phyloP scores from a whole-genome alignment of 345 rosid species.

The Raphanus sativus region DNA sequence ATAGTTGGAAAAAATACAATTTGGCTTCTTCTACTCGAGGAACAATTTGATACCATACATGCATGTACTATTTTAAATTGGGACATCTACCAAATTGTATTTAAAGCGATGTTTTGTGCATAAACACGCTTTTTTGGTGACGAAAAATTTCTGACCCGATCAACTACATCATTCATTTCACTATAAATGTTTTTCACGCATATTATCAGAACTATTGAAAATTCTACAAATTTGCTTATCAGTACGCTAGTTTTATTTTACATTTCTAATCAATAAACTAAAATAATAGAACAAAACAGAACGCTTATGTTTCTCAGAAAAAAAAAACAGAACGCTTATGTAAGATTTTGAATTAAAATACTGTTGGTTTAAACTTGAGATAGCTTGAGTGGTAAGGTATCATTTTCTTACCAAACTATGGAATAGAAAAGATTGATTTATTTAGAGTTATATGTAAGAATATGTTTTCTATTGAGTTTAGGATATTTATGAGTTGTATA shows the following conservation, averaged over 20 bases:
- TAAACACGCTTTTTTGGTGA: neutral
- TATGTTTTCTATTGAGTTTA: too few relatives aligned
- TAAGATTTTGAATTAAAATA: too few relatives aligned
- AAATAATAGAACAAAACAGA: too few relatives aligned
- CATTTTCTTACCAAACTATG: too few relatives aligned
- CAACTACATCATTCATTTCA: neutral
- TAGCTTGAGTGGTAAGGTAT: too few relatives aligned
- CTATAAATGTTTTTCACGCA: neutral
- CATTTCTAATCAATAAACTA: too few relatives aligned
- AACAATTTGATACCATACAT: neutral
- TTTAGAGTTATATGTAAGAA: too few relatives aligned
- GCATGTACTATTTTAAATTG: neutral
- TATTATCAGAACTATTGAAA: neutral
- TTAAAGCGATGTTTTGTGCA: neutral
- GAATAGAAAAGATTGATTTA: too few relatives aligned
- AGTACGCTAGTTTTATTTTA: neutral
- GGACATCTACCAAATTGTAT: neutral
- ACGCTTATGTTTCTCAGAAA: too few relatives aligned
- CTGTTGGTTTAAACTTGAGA: too few relatives aligned
- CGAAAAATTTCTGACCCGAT: neutral
- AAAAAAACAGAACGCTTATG: too few relatives aligned
- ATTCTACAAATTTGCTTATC: neutral
- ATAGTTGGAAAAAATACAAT: neutral
- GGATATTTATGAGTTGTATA: too few relatives aligned
- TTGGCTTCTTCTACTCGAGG: slow-evolving; percentile 2